These are phyloP conservation scores for Plasmopara halstedii DNA, from an alignment of 352 stramenopile genomes.

Conservation along the genomic window DNA sequence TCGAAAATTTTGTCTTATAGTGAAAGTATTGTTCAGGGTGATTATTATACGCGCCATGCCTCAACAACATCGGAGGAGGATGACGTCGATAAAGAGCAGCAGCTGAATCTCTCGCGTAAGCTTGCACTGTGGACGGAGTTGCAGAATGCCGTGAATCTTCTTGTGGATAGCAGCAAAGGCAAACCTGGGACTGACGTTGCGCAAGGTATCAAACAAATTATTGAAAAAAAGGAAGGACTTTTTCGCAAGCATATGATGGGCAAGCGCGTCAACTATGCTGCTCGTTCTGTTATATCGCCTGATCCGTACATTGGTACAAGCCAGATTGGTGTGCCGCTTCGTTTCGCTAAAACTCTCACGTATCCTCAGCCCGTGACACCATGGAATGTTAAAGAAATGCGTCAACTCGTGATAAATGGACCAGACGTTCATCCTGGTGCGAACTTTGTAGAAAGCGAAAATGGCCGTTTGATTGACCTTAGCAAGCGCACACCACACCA, in stretches of 20 bases:
- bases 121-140: conserved; percentile 96
- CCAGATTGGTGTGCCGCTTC: conserved; percentile 97
- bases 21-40: conserved; percentile 81
- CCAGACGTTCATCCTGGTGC: conserved; percentile 95
- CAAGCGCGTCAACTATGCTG: conserved; percentile 99
- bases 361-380: conserved; percentile 97
- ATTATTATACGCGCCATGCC: conserved; percentile 52
- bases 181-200: conserved; percentile 55
- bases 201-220: conserved; percentile 94
- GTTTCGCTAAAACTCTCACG: conserved; percentile 97
- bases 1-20: conserved; percentile 92
- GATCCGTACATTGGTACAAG: conserved; percentile 99
- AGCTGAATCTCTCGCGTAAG: conserved; percentile 85
- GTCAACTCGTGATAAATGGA: conserved; percentile 94
- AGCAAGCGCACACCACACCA: conserved; percentile 90
- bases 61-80: conserved; percentile 49
- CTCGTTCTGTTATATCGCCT: conserved; percentile 98
- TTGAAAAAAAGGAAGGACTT: conserved; percentile 99
- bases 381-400: conserved; percentile 97
- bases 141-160: conserved; percentile 87
- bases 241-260: conserved; percentile 98
- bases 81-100: conserved; percentile 35
- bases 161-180: conserved; percentile 78
- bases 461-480: conserved; percentile 91
- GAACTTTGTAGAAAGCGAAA: conserved; percentile 96